Conservation (phyloP, 2,329 filamentous ascomycete species). For the Hortaea werneckii region DNA sequence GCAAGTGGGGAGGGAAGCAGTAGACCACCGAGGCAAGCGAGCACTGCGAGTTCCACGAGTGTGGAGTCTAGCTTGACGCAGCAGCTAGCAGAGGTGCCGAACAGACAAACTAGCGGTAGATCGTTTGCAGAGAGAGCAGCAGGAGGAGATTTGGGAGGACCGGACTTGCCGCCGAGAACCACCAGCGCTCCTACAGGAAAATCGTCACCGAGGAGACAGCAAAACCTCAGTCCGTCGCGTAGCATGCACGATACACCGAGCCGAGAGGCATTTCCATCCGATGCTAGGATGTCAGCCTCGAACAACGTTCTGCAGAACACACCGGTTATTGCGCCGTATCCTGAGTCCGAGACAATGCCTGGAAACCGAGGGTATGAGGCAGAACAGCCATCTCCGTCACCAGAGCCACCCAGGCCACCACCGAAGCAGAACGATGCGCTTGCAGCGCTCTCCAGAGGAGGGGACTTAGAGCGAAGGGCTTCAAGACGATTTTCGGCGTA, state of each 20-base stretch:
- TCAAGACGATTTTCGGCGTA: conserved; percentile 92
- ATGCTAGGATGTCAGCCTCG: conserved; percentile 55
- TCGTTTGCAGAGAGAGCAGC: conserved; percentile 30
- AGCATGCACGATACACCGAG: conserved; percentile 19
- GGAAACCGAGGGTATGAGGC: conserved; percentile 13
- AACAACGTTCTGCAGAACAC: conserved; percentile 67
- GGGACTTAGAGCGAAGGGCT: conserved; percentile 82
- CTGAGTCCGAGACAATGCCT: conserved; percentile 48
- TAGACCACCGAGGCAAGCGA: conserved; percentile 29
- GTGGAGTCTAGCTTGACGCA: conserved; percentile 37
- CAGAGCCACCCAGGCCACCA: conserved; percentile 56
- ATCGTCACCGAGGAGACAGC: conserved; percentile 34
- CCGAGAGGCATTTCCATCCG: conserved; percentile 33
- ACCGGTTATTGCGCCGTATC: conserved; percentile 63
- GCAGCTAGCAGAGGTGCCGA: conserved; percentile 31
- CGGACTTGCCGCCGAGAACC: conserved; percentile 38
- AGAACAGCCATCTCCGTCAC: conserved; percentile 28
- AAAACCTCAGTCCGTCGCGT: conserved; percentile 27
- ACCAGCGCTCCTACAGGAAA: conserved; percentile 35
- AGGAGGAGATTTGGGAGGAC: conserved; percentile 30
- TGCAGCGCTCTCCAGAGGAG: conserved; percentile 80
- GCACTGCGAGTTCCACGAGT: conserved; percentile 38
- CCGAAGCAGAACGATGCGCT: conserved; percentile 83
- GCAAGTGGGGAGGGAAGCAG: conserved; percentile 8
- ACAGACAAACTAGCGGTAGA: conserved; percentile 32